Percentiles rank a stretch among this genome's conserved stretches.
Conservation (phyloP, 2,329 filamentous ascomycete species). For the Lasiodiplodia gonubiensis region DNA sequence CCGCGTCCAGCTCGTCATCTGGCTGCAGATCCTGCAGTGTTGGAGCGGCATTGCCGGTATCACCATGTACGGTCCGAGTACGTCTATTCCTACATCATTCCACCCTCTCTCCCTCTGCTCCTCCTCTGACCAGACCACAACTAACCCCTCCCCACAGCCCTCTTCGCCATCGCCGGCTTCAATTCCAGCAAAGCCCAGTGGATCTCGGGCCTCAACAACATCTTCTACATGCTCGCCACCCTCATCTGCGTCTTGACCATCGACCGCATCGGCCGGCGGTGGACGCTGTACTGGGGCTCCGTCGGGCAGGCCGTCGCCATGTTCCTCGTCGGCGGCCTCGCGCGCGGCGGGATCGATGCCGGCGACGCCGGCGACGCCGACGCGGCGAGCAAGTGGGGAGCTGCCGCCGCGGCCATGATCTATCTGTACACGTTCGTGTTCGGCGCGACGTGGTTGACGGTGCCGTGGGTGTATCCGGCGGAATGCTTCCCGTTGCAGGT, state of each 20-base stretch:
- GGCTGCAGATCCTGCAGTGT: conserved; percentile 74
- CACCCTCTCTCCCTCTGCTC: too few species aligned
- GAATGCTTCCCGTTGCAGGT: conserved; percentile 76
- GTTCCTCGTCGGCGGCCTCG: conserved; percentile 69
- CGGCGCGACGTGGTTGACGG: conserved; percentile 67
- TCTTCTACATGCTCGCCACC: conserved; percentile 67
- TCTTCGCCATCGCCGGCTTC: conserved; percentile 72
- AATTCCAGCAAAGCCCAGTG: conserved; percentile 54
- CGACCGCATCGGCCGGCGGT: conserved; percentile 70
- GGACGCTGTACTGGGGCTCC: conserved; percentile 73
- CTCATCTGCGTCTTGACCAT: conserved; percentile 73
- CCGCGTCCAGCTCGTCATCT: conserved; percentile 72
- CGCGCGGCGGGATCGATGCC: conserved; percentile 58
- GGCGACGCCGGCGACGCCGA: conserved; percentile 53
- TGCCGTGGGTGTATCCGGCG: conserved; percentile 65
- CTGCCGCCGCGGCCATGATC: conserved; percentile 72
- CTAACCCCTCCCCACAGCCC: conserved; percentile 36
- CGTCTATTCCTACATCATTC: too few species aligned
- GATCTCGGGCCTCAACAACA: conserved; percentile 54
- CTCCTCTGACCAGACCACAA: too few species aligned
- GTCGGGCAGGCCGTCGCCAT: conserved; percentile 68
- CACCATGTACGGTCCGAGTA: conserved; percentile 61
- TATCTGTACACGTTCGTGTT: conserved; percentile 72
- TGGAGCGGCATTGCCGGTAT: conserved; percentile 74
- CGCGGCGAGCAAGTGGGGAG: conserved; percentile 61